Evolutionary conservation across 768 basidiomycete species (phyloP).

Genomic region (Scleroderma citrinum): DNA sequence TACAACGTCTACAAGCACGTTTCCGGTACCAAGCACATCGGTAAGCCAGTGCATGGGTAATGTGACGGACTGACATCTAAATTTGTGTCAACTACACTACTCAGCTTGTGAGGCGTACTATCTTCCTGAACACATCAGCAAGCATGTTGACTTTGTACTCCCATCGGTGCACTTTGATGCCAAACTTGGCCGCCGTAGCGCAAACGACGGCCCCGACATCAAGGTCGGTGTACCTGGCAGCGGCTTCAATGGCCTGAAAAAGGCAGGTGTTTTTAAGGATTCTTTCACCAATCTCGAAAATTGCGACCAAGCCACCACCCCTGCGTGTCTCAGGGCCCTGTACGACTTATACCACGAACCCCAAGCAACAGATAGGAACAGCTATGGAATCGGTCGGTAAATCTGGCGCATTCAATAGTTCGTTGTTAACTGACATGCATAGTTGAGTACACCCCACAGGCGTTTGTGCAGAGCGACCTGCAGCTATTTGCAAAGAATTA

Average conservation of each 20-base stretch:
- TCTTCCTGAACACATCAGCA: constrained; percentile 32
- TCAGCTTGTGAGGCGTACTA: constrained; percentile 37
- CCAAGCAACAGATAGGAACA: constrained; percentile 37
- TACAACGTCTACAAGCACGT: constrained; percentile 38
- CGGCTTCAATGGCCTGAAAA: constrained; percentile 13
- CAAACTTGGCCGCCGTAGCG: constrained; percentile 19
- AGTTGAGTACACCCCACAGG: constrained; percentile 51
- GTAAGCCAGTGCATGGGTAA: constrained; percentile 19
- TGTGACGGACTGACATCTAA: background rate
- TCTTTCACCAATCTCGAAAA: constrained; percentile 13
- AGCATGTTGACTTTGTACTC: constrained; percentile 39
- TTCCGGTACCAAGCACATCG: constrained; percentile 33
- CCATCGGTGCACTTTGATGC: constrained; percentile 40
- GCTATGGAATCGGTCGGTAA: constrained; percentile 43
- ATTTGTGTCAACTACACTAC: background rate
- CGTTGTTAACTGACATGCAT: constrained; percentile 18
- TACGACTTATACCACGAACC: constrained; percentile 53
- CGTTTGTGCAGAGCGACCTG: constrained; percentile 40
- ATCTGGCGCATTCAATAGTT: background rate
- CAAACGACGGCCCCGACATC: background rate
- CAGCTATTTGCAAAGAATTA: constrained; percentile 38
- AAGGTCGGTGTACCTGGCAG: constrained; percentile 10
- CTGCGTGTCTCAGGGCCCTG: constrained; percentile 49
- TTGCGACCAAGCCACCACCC: constrained; percentile 44
- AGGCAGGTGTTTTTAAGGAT: constrained; percentile 16